A percentile compares a stretch with the other conserved stretches of the same genome.
phyloP scores from a whole-genome alignment of 2,329 filamentous ascomycete species.

The Xylaria sp. region DNA sequence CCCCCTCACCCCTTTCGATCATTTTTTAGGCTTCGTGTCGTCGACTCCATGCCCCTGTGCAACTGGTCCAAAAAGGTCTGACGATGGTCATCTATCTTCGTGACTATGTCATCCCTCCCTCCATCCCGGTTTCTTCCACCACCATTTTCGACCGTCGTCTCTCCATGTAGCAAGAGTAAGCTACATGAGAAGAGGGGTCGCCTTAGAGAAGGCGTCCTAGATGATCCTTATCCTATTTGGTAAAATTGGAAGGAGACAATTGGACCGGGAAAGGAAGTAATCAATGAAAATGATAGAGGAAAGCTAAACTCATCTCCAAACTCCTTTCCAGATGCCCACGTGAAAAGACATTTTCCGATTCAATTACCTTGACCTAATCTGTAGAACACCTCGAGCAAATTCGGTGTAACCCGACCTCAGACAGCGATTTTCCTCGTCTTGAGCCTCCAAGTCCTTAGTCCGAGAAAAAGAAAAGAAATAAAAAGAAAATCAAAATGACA shows the following conservation, averaged over 20 bases:
- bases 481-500: not conserved
- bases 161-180: constrained; percentile 15
- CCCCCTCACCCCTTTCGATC: constrained; percentile 13
- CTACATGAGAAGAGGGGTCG: not conserved
- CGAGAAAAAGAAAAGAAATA: constrained; percentile 15
- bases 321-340: constrained; percentile 33
- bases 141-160: constrained; percentile 3
- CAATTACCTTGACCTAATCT: constrained; percentile 18
- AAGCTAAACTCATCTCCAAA: constrained; percentile 32
- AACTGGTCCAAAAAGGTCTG: constrained; percentile 23
- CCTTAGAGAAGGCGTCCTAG: not conserved
- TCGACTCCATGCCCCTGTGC: constrained; percentile 8
- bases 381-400: constrained; percentile 15
- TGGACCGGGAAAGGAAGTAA: not conserved
- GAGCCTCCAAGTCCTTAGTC: constrained; percentile 12
- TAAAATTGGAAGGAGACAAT: not conserved
- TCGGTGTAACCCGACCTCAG: constrained; percentile 19
- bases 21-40: constrained; percentile 20
- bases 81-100: constrained; percentile 19
- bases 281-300: constrained; percentile 14
- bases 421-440: constrained; percentile 20
- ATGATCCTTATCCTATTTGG: constrained; percentile 1
- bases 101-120: constrained; percentile 17
- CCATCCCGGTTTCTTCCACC: constrained; percentile 10
- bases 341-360: constrained; percentile 21